phyloP scores from a whole-genome alignment of 176 grass and related monocot species.

The Phragmites australis region DNA sequence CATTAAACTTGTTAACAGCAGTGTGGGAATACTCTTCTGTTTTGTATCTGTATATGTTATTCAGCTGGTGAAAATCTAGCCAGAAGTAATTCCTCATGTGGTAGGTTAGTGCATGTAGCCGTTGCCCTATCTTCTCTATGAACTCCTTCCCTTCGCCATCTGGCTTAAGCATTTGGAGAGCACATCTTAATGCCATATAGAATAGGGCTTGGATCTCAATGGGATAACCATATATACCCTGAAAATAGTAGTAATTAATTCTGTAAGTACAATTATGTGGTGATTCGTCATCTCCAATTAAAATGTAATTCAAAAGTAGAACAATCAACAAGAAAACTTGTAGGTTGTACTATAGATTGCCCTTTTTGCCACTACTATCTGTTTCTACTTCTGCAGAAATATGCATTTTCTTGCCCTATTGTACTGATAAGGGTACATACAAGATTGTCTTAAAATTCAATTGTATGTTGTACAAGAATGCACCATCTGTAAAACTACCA shows the following conservation, averaged over 20 bases:
- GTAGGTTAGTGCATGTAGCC: constrained; percentile 80
- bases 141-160: constrained; percentile 83
- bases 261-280: constrained; percentile 1
- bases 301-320: not conserved
- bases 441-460: not conserved
- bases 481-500: not conserved
- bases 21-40: constrained; percentile 97
- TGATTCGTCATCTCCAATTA: not conserved
- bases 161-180: constrained; percentile 74
- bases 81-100: constrained; percentile 98
- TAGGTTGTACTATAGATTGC: constrained; percentile 4
- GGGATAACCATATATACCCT: constrained; percentile 97
- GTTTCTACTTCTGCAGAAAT: constrained; percentile 8
- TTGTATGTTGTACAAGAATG: not conserved
- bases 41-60: constrained; percentile 95
- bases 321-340: not conserved
- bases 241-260: constrained; percentile 20
- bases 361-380: not conserved
- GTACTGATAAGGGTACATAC: not conserved
- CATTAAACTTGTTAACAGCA: constrained; percentile 97
- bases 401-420: not conserved
- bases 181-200: constrained; percentile 90
- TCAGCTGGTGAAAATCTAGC: constrained; percentile 86
- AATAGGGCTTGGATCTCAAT: constrained; percentile 96
- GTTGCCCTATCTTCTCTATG: constrained; percentile 77